phyloP scores from a whole-genome alignment of 2,329 filamentous ascomycete genomes.

The Teratosphaeria gauchensis region DNA sequence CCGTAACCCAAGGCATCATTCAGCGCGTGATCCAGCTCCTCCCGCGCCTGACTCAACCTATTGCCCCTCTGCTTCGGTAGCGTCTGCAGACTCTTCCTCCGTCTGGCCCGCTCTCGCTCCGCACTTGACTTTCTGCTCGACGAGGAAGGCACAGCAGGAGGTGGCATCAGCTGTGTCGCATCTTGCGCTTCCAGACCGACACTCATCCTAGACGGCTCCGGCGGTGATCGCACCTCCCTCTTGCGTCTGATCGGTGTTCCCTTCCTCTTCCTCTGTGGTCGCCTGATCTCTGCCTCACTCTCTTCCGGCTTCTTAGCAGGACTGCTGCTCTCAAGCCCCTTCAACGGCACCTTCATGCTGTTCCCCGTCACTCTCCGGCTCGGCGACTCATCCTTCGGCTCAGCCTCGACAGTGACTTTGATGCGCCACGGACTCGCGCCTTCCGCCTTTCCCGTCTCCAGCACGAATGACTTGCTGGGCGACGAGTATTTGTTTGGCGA shows the following conservation, averaged over 20 bases:
- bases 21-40: constrained; percentile 22
- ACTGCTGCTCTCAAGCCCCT: constrained; percentile 17
- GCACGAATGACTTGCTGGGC: constrained; percentile 37
- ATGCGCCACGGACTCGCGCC: constrained; percentile 39
- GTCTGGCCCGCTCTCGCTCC: background rate
- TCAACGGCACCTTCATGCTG: constrained; percentile 34
- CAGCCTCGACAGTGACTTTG: constrained; percentile 41
- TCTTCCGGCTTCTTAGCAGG: background rate
- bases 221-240: background rate
- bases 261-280: constrained; percentile 20
- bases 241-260: constrained; percentile 16
- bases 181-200: background rate
- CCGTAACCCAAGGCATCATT: constrained; percentile 19
- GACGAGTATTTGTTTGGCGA: constrained; percentile 13
- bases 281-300: background rate
- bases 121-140: background rate
- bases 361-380: constrained; percentile 7
- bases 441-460: constrained; percentile 31
- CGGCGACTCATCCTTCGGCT: constrained; percentile 25
- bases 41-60: constrained; percentile 19
- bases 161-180: background rate
- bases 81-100: constrained; percentile 1
- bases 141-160: background rate
- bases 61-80: constrained; percentile 11
- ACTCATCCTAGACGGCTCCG: background rate